Percentiles rank a stretch among this genome's conserved stretches.
Conservation (phyloP, 306 rosid genomes). For the Hippophae tibetana region DNA sequence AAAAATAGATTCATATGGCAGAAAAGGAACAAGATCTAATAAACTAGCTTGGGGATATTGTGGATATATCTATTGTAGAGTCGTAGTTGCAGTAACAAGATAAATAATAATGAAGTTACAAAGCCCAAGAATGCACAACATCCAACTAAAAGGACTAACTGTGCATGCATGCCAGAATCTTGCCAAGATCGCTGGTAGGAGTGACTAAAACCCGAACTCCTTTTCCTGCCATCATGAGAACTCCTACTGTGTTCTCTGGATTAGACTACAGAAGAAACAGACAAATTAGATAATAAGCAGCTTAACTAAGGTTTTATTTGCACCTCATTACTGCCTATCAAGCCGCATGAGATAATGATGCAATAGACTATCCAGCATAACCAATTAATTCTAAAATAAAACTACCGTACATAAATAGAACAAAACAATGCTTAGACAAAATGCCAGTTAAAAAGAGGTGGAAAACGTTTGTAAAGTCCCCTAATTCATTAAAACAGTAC, state of each 20-base stretch:
- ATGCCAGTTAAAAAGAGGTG: too few relatives aligned
- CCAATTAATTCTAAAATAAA: too few relatives aligned
- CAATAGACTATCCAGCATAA: too few relatives aligned
- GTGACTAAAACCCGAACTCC: conserved; percentile 51
- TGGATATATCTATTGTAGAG: too few relatives aligned
- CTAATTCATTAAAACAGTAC: too few relatives aligned
- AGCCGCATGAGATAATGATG: too few relatives aligned
- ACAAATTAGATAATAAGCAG: neutral
- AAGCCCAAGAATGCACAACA: neutral
- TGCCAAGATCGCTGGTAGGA: conserved; percentile 88
- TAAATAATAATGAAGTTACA: neutral
- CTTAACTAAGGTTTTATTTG: neutral
- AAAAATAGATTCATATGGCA: too few relatives aligned
- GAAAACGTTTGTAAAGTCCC: too few relatives aligned
- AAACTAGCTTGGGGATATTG: too few relatives aligned
- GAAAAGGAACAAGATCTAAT: too few relatives aligned
- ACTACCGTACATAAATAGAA: too few relatives aligned
- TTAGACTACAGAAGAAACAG: conserved; percentile 52
- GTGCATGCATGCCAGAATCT: conserved; percentile 86
- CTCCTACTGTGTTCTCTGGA: conserved; percentile 91
- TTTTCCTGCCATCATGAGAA: conserved; percentile 65
- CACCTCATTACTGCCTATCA: neutral
- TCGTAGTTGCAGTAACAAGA: neutral
- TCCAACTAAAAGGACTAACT: conserved; percentile 33
- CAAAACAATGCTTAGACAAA: too few relatives aligned